Conservation (phyloP, 2,329 filamentous ascomycete species). For the Cordyceps farinosa region DNA sequence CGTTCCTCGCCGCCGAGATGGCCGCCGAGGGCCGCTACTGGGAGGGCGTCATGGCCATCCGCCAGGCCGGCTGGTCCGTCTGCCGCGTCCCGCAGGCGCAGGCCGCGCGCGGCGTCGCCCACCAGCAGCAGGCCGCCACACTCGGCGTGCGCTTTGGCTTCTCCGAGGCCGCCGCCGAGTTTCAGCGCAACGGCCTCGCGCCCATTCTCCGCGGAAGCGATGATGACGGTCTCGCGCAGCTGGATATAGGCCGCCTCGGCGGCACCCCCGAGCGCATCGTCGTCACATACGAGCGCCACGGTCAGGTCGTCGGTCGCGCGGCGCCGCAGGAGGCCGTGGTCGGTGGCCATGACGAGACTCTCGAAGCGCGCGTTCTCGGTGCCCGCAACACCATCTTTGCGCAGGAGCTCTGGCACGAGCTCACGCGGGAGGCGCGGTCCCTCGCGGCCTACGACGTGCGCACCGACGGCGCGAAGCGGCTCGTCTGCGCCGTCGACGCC, state of each 20-base stretch:
- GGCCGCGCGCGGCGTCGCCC: too few species aligned
- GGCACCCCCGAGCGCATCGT: constrained; percentile 58
- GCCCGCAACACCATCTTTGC: constrained; percentile 77
- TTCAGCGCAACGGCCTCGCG: constrained; percentile 71
- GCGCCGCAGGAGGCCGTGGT: constrained; percentile 42
- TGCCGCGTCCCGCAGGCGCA: constrained; percentile 65
- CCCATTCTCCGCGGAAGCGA: constrained; percentile 62
- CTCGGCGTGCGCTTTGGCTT: constrained; percentile 89
- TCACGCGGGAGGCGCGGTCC: constrained; percentile 74
- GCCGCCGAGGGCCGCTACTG: constrained; percentile 81
- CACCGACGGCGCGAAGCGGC: constrained; percentile 54
- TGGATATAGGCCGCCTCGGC: constrained; percentile 61
- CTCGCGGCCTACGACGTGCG: constrained; percentile 69
- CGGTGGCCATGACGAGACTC: constrained; percentile 53
- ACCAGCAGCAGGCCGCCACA: constrained; percentile 52
- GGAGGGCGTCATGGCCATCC: constrained; percentile 78
- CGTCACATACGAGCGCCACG: constrained; percentile 60
- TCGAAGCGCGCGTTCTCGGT: constrained; percentile 68
- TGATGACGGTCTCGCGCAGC: constrained; percentile 67
- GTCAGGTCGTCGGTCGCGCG: constrained; percentile 56
- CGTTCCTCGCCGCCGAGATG: constrained; percentile 72
- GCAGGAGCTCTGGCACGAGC: constrained; percentile 86
- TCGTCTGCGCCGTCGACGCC: constrained; percentile 53
- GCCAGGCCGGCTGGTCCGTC: constrained; percentile 81
- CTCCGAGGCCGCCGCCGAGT: constrained; percentile 63